A percentile compares a stretch with the other conserved stretches of the same genome.
Evolutionary conservation across 1,284 basidiomycete species (phyloP).

Genomic region (Chiua sp.): DNA sequence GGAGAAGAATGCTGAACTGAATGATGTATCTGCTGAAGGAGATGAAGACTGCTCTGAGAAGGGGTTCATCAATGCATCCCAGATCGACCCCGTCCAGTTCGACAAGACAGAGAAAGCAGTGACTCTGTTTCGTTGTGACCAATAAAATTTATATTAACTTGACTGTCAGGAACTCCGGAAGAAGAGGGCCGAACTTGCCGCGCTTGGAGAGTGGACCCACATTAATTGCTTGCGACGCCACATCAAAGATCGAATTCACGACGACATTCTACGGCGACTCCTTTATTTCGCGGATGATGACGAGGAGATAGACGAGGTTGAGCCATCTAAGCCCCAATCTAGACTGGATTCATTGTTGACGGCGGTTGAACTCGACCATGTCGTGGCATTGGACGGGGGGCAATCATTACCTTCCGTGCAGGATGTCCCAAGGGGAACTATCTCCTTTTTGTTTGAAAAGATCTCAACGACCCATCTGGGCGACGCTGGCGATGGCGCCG

Average conservation of each 20-base stretch:
- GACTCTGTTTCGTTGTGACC: slow-evolving; percentile 8
- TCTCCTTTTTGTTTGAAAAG: slow-evolving; percentile 77
- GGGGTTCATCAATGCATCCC: slow-evolving; percentile 78
- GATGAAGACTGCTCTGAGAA: slow-evolving; percentile 37
- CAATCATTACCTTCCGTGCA: slow-evolving; percentile 36
- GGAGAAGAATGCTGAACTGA: slow-evolving; percentile 10
- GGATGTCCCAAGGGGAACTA: slow-evolving; percentile 65
- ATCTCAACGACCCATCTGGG: slow-evolving; percentile 36
- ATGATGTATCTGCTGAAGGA: slow-evolving; percentile 25
- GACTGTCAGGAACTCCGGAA: slow-evolving; percentile 65
- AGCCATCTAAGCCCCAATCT: slow-evolving; percentile 28
- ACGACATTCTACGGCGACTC: slow-evolving; percentile 65
- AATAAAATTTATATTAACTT: slow-evolving; percentile 4
- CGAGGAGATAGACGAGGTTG: slow-evolving; percentile 5
- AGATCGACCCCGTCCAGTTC: slow-evolving; percentile 55
- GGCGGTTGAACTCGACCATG: slow-evolving; percentile 50
- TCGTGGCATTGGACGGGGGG: slow-evolving; percentile 42
- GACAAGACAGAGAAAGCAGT: slow-evolving; percentile 63
- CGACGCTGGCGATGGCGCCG: background rate
- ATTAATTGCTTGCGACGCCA: slow-evolving; percentile 68
- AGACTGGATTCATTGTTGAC: slow-evolving; percentile 43
- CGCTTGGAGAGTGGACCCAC: slow-evolving; percentile 90
- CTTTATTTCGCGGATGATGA: slow-evolving; percentile 34
- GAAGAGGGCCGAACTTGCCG: slow-evolving; percentile 79
- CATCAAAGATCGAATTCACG: slow-evolving; percentile 57